phyloP scores from a whole-genome alignment of 208 protist genomes.

The Histomonas meleagridis region DNA sequence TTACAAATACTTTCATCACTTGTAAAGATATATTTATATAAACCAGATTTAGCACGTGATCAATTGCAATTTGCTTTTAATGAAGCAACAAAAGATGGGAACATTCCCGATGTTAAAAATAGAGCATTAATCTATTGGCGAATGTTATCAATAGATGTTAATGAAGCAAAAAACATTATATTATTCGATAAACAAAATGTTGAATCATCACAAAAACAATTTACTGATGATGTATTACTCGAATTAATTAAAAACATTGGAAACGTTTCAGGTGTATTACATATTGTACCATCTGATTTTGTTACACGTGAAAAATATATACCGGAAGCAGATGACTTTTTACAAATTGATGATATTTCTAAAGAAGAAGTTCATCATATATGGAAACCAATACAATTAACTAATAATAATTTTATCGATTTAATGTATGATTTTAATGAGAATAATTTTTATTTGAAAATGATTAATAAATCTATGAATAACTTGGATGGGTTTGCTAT shows the following conservation, averaged over 20 bases:
- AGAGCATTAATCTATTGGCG: conserved; percentile 96
- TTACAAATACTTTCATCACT: conserved; percentile 80
- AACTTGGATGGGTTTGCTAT: not conserved
- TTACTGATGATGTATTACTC: not conserved
- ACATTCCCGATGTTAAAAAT: conserved; percentile 91
- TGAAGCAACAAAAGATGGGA: conserved; percentile 58
- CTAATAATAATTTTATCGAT: not conserved
- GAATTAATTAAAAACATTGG: conserved; percentile 19
- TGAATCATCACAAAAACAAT: not conserved
- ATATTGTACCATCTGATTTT: conserved; percentile 17
- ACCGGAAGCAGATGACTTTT: not conserved
- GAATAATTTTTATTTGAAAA: not conserved
- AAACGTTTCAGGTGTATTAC: not conserved
- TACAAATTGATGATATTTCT: not conserved
- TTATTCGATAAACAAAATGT: not conserved
- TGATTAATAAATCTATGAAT: not conserved
- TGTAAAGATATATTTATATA: conserved; percentile 90
- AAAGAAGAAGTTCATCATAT: not conserved
- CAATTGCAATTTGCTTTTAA: conserved; percentile 54
- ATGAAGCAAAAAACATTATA: conserved; percentile 70
- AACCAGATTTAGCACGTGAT: conserved; percentile 48
- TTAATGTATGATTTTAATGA: not conserved
- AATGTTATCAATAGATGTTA: conserved; percentile 83
- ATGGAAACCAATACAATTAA: not conserved
- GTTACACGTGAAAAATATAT: not conserved